These are phyloP conservation scores for Clonostachys sp. DNA, from an alignment of 2,329 filamentous ascomycete species.

Conservation along the genomic window DNA sequence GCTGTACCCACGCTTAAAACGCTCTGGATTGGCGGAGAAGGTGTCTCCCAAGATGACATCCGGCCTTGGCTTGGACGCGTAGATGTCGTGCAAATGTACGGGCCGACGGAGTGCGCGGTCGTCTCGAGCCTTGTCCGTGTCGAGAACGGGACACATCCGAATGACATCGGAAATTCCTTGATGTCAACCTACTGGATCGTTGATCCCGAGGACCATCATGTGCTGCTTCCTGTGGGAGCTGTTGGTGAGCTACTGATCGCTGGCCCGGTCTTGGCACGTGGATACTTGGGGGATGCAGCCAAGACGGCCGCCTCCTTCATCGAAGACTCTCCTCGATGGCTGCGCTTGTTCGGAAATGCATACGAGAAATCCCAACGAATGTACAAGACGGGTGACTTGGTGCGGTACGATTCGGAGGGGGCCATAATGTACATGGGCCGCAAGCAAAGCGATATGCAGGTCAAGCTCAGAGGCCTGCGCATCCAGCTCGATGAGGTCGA, in stretches of 20 bases:
- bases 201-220: constrained; percentile 38
- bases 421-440: constrained; percentile 54
- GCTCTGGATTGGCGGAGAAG: constrained; percentile 10
- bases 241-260: constrained; percentile 51
- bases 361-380: too few relatives aligned
- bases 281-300: constrained; percentile 52
- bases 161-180: too few relatives aligned
- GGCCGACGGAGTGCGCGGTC: constrained; percentile 12
- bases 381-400: constrained; percentile 59
- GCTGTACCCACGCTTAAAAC: constrained; percentile 5
- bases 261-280: constrained; percentile 56
- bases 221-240: constrained; percentile 39
- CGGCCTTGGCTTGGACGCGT: constrained; percentile 9
- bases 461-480: constrained; percentile 62
- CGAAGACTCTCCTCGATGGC: constrained; percentile 43
- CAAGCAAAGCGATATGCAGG: constrained; percentile 53
- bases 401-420: constrained; percentile 46
- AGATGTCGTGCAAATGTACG: constrained; percentile 13
- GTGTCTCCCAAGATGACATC: constrained; percentile 22
- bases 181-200: constrained; percentile 34
- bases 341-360: constrained; percentile 25
- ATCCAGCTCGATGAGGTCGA: constrained; percentile 56
- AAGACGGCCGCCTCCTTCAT: constrained; percentile 58
- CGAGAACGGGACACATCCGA: too few relatives aligned
- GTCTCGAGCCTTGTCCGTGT: too few relatives aligned